Conservation (phyloP, 75 land plant species). For the Isoetes taiwanensis region DNA sequence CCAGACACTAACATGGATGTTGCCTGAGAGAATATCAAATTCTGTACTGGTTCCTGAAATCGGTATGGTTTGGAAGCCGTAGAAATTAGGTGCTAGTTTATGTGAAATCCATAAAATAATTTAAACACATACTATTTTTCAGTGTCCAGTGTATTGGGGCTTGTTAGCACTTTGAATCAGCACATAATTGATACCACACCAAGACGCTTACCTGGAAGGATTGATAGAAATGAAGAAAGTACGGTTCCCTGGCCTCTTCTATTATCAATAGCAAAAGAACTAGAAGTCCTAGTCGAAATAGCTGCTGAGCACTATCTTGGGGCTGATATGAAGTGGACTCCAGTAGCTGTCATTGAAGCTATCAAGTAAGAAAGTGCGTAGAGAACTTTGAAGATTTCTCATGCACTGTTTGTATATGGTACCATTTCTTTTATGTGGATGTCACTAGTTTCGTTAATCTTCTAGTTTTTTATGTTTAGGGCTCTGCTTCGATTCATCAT, state of each 20-base stretch:
- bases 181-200: constrained; percentile 73
- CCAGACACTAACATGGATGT: constrained; percentile 89
- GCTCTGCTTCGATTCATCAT: constrained; percentile 57
- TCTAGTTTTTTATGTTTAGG: constrained; percentile 26
- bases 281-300: constrained; percentile 76
- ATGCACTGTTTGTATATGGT: not conserved
- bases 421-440: not conserved
- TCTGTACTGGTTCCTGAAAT: constrained; percentile 96
- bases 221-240: constrained; percentile 8
- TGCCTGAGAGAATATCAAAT: constrained; percentile 82
- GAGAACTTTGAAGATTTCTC: not conserved
- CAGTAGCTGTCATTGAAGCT: constrained; percentile 58
- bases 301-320: constrained; percentile 60
- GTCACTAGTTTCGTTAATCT: not conserved
- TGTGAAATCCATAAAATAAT: constrained; percentile 15
- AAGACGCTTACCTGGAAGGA: not conserved
- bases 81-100: not conserved
- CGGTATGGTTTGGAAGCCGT: constrained; percentile 25
- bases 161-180: constrained; percentile 62
- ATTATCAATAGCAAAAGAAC: constrained; percentile 62
- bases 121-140: constrained; percentile 30
- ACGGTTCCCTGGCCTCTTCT: constrained; percentile 53
- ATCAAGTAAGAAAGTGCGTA: constrained; percentile 42
- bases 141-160: constrained; percentile 76
- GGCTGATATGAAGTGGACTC: constrained; percentile 67